Conservation (phyloP, 2,329 filamentous ascomycete genomes). For the Ceratocystiopsis brevicomis region DNA sequence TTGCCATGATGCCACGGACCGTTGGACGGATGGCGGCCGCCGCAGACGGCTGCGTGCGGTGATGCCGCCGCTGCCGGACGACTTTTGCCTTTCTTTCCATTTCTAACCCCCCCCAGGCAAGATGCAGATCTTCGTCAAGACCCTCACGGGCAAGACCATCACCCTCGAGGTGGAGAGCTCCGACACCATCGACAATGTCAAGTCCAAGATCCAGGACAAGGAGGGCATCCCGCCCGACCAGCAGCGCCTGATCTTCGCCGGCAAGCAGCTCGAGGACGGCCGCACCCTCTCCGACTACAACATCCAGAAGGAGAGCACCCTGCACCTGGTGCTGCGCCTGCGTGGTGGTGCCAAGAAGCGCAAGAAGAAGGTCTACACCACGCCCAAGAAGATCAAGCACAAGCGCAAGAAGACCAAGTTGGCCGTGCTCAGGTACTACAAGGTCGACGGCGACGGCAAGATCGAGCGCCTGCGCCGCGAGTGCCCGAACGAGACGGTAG, state of each 20-base stretch:
- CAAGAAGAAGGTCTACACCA: slow-evolving; percentile 99
- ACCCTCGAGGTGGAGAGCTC: slow-evolving; percentile 99
- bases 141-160: slow-evolving; percentile 99
- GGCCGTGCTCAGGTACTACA: slow-evolving; percentile 99
- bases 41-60: not conserved
- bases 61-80: too few relatives aligned
- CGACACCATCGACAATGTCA: slow-evolving; percentile 99
- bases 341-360: slow-evolving; percentile 99
- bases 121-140: slow-evolving; percentile 65
- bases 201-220: slow-evolving; percentile 98
- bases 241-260: slow-evolving; percentile 98
- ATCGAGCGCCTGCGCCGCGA: slow-evolving; percentile 97
- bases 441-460: slow-evolving; percentile 99
- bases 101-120: slow-evolving; percentile 29
- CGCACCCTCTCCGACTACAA: slow-evolving; percentile 99
- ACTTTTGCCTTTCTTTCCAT: not conserved
- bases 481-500: slow-evolving; percentile 79
- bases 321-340: slow-evolving; percentile 93
- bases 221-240: slow-evolving; percentile 98
- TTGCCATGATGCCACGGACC: slow-evolving; percentile 4
- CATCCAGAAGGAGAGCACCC: slow-evolving; percentile 99
- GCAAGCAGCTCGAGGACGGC: slow-evolving; percentile 99
- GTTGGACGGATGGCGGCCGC: not conserved
- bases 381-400: slow-evolving; percentile 99
- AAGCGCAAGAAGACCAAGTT: slow-evolving; percentile 99